Evolutionary conservation across 495 filamentous ascomycete species (phyloP).

Genomic region (Hypoxylon lienhwacheense): DNA sequence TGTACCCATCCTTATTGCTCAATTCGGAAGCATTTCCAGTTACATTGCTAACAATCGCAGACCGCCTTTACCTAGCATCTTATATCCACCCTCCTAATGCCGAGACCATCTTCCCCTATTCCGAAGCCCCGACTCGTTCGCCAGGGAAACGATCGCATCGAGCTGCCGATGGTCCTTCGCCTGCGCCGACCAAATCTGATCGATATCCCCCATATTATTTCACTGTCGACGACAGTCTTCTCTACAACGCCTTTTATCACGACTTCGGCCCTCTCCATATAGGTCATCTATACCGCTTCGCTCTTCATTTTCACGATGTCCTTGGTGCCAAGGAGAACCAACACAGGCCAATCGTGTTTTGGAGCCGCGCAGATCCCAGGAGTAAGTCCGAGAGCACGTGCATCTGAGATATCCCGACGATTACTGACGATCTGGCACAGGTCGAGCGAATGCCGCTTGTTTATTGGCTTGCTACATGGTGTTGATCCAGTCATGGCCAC

Average conservation of each 20-base stretch:
- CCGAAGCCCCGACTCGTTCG: conserved; percentile 52
- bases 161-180: conserved; percentile 58
- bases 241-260: conserved; percentile 98
- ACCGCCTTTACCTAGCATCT: conserved; percentile 91
- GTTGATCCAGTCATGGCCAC: conserved; percentile 97
- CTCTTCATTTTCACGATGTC: conserved; percentile 91
- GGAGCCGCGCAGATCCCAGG: conserved; percentile 86
- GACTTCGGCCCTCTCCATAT: conserved; percentile 98
- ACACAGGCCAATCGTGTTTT: conserved; percentile 86
- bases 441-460: conserved; percentile 94
- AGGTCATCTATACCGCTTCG: conserved; percentile 94
- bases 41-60: conserved; percentile 56
- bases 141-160: conserved; percentile 77
- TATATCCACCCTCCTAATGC: conserved; percentile 80
- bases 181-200: conserved; percentile 46
- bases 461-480: conserved; percentile 97
- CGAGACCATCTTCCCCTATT: conserved; percentile 85
- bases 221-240: conserved; percentile 84
- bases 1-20: conserved; percentile 22
- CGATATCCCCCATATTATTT: conserved; percentile 80
- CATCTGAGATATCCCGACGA: neutral
- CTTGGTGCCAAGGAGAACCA: conserved; percentile 79
- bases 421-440: conserved; percentile 44
- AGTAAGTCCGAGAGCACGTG: conserved; percentile 56
- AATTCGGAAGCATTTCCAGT: conserved; percentile 23